phyloP scores from a whole-genome alignment of 148 eudicot genomes.

The Nyssa sinensis region DNA sequence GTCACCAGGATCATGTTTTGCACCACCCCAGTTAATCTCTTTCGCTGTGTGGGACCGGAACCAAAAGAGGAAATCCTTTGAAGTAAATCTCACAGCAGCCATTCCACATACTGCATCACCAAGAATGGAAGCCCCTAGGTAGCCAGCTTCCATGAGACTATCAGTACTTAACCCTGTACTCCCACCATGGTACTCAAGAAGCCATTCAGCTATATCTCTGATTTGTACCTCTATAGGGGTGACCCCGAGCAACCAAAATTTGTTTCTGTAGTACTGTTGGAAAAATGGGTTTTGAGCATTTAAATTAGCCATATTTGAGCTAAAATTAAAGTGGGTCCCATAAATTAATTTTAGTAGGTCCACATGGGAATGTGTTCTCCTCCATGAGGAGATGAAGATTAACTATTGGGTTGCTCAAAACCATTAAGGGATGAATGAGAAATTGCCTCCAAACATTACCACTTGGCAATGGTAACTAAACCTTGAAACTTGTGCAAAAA shows the following conservation, averaged over 20 bases:
- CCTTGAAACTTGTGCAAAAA: too few relatives aligned
- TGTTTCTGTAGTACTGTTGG: slow-evolving; percentile 43
- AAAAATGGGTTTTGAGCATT: too few relatives aligned
- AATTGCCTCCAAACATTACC: too few relatives aligned
- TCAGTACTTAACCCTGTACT: slow-evolving; percentile 81
- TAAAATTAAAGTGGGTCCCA: too few relatives aligned
- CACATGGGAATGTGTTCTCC: too few relatives aligned
- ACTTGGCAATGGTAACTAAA: too few relatives aligned
- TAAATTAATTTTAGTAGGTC: too few relatives aligned
- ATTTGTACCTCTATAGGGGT: slow-evolving; percentile 69
- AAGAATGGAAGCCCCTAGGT: slow-evolving; percentile 58
- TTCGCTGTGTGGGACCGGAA: slow-evolving; percentile 78
- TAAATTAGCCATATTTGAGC: too few relatives aligned
- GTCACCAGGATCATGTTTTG: slow-evolving; percentile 73
- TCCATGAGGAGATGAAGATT: too few relatives aligned
- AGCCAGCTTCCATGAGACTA: slow-evolving; percentile 83
- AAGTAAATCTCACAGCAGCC: slow-evolving; percentile 67
- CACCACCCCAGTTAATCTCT: slow-evolving; percentile 88
- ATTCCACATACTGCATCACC: slow-evolving; percentile 78
- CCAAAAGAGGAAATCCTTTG: slow-evolving; percentile 70
- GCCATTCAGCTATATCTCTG: slow-evolving; percentile 60
- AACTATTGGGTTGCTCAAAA: too few relatives aligned
- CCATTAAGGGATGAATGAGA: too few relatives aligned
- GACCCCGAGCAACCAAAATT: slow-evolving; percentile 59
- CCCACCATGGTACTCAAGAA: slow-evolving; percentile 56